Evolutionary conservation across 2,329 filamentous ascomycete genomes (phyloP).

Genomic region (Colletotrichum sp.): DNA sequence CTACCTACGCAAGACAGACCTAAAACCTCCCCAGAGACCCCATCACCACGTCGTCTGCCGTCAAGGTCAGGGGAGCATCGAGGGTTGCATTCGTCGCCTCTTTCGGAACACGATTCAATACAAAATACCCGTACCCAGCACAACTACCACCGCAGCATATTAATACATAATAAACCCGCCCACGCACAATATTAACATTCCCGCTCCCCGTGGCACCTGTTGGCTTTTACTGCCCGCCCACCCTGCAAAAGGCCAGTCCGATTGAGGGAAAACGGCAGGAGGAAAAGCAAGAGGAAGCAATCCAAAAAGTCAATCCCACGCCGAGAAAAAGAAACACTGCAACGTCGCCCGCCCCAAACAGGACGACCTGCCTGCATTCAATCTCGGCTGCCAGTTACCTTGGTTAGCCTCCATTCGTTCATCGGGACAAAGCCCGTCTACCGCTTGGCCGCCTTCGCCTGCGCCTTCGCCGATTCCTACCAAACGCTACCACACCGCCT

Average conservation of each 20-base stretch:
- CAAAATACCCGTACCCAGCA: neutral
- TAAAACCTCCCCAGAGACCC: neutral
- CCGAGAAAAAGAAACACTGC: neutral
- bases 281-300: constrained; percentile 8
- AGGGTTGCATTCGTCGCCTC: constrained; percentile 9
- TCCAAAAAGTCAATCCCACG: neutral
- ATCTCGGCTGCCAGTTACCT: constrained; percentile 10
- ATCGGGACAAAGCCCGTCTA: neutral
- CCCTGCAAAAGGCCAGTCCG: neutral
- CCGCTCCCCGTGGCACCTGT: constrained; percentile 1
- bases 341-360: constrained; percentile 3
- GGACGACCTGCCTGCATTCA: neutral
- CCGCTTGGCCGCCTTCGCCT: neutral
- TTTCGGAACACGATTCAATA: neutral
- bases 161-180: constrained; percentile 9
- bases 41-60: neutral
- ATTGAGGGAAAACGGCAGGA: neutral
- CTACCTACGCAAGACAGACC: neutral
- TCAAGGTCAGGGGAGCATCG: constrained; percentile 15
- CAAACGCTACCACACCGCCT: neutral
- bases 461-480: neutral
- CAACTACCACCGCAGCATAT: neutral
- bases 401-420: neutral
- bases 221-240: neutral
- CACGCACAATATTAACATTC: neutral